phyloP scores from a whole-genome alignment of 441 rosid genomes.

The Populus tomentosa region DNA sequence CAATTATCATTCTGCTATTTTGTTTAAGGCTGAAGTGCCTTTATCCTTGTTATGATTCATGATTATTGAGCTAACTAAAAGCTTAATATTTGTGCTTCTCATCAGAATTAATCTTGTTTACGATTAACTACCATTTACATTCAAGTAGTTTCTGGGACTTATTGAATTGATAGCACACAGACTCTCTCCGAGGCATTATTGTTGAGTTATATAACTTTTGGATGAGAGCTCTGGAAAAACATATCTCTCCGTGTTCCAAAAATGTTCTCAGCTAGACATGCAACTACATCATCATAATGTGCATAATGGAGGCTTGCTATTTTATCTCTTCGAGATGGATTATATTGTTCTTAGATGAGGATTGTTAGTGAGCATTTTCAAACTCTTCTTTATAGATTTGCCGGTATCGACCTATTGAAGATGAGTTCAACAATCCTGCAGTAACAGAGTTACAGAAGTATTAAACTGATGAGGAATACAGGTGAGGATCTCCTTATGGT shows the following conservation, averaged over 20 bases:
- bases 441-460: conserved; percentile 65
- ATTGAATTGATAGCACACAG: neutral
- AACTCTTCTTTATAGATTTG: conserved; percentile 58
- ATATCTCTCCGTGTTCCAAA: neutral
- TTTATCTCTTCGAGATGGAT: neutral
- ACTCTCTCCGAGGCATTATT: neutral
- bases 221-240: neutral
- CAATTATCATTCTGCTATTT: too few species aligned
- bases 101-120: neutral
- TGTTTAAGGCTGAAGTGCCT: neutral
- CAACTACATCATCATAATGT: neutral
- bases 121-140: neutral
- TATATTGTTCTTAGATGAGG: neutral
- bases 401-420: conserved; percentile 67
- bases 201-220: neutral
- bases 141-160: neutral
- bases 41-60: neutral
- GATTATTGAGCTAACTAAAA: neutral
- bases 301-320: conserved; percentile 1
- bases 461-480: conserved; percentile 73
- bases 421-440: conserved; percentile 71
- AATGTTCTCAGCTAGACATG: neutral
- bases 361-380: conserved; percentile 5
- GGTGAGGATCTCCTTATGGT: conserved; percentile 35
- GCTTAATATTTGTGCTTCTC: neutral